Base-by-base conservation (phyloP, 1,284 basidiomycete species). In the Ganoderma sp. region DNA sequence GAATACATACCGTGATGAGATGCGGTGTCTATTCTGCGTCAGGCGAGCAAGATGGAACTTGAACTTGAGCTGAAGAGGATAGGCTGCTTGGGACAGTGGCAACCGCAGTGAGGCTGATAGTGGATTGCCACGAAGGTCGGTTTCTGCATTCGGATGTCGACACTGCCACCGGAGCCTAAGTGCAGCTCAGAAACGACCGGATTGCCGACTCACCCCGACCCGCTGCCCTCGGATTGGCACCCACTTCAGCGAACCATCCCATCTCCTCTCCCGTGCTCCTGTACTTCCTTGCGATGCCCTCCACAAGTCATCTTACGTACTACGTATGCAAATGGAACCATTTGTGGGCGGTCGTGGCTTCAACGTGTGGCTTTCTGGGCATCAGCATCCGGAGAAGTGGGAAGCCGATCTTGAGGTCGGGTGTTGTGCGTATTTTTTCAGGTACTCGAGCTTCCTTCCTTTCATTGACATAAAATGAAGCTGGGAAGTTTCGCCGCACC, bases 381-480 rank as follows among this genome's bases (percentile, higher is more conserved):
- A 32, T 17, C 28, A 54, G 52, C 52, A 32, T 54, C 28, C 2
- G 48, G 48, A 50, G 48, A 54, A 28, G 25, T 54, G 52, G 14
- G 50, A 15, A 50, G 22, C 15, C 6, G 14, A 28, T 28, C 25
- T 5, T 15, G 28, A 9, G 52, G 12, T 56, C 28, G 19, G 32
- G 52, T 10, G 7, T 6, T 19, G 52, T 56, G 32, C 52, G 32
- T 56, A 54, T 17, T 14, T 48, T 48, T 19, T 2, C 48, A 25
- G 14, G 22, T 15, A 19, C 52, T 39, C 10, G 37, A 1, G 37
- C 37, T 25, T 56, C 52, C 12, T 34, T 28, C 52, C 52, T 28
- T 56, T 56, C 17, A 56, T 56, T 56, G 32, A 56, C 14, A 56
- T 56, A 56, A 56, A 56, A 32, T 56, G 52, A 56, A 56, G 28